These are phyloP conservation scores for Liriodendron chinense DNA, from an alignment of 164 flowering plant genomes.

Conservation along the genomic window DNA sequence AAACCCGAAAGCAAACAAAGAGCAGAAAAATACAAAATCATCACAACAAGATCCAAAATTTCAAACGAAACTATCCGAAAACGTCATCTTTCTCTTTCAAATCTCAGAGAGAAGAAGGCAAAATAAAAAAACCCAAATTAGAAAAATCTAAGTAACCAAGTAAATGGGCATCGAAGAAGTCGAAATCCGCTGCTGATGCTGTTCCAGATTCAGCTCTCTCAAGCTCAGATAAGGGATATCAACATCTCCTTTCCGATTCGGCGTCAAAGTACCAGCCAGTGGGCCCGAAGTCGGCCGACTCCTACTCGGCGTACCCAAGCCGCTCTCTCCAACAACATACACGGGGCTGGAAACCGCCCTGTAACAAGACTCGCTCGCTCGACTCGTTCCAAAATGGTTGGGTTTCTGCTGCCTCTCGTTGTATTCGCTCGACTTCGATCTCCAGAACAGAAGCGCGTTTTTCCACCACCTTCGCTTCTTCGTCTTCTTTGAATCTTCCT, in stretches of 20 bases:
- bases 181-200: constrained; percentile 34
- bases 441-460: constrained; percentile 64
- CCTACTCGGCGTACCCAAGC: constrained; percentile 46
- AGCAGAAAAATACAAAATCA: neutral
- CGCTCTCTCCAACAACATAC: constrained; percentile 60
- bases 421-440: constrained; percentile 33
- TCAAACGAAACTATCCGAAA: neutral
- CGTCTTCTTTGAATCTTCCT: constrained; percentile 40
- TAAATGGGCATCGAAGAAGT: constrained; percentile 71
- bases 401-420: neutral
- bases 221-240: constrained; percentile 68
- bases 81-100: neutral
- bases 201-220: constrained; percentile 65
- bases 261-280: constrained; percentile 48
- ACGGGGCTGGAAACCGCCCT: constrained; percentile 65
- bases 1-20: neutral
- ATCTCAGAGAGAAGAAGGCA: neutral
- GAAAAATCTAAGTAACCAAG: constrained; percentile 56
- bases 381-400: neutral
- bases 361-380: constrained; percentile 2
- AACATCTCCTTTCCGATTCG: constrained; percentile 37
- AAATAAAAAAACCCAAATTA: neutral
- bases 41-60: neutral
- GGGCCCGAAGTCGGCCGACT: constrained; percentile 70
- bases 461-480: constrained; percentile 74